phyloP scores from a whole-genome alignment of 352 stramenopile species.

The Pythium aphanidermatum region DNA sequence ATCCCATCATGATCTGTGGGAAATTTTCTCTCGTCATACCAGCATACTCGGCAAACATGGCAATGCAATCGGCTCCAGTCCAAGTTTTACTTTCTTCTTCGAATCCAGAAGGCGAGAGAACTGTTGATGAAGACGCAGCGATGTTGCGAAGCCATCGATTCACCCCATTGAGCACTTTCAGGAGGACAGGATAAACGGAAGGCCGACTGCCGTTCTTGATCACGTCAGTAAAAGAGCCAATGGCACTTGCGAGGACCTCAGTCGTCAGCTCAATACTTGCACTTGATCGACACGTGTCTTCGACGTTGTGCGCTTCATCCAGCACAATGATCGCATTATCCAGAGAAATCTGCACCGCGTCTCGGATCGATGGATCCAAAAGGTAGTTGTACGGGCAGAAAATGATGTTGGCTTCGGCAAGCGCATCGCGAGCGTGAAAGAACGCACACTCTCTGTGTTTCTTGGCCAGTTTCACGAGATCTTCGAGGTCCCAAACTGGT shows the following conservation, averaged over 20 bases:
- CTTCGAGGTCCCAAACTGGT: slow-evolving; percentile 82
- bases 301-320: slow-evolving; percentile 85
- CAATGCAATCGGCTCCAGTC: slow-evolving; percentile 49
- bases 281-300: slow-evolving; percentile 77
- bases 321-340: slow-evolving; percentile 76
- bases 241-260: slow-evolving; percentile 38
- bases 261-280: slow-evolving; percentile 70
- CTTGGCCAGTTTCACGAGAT: slow-evolving; percentile 65
- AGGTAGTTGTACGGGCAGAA: slow-evolving; percentile 90
- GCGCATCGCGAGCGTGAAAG: slow-evolving; percentile 47
- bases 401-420: slow-evolving; percentile 65
- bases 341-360: slow-evolving; percentile 59
- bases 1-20: slow-evolving; percentile 27
- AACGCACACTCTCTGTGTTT: slow-evolving; percentile 77
- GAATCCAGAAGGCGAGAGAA: slow-evolving; percentile 51
- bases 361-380: slow-evolving; percentile 68
- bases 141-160: slow-evolving; percentile 53
- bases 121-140: slow-evolving; percentile 28
- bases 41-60: slow-evolving; percentile 66
- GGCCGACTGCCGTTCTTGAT: slow-evolving; percentile 60
- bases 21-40: slow-evolving; percentile 46
- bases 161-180: slow-evolving; percentile 65
- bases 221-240: slow-evolving; percentile 52
- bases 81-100: slow-evolving; percentile 74
- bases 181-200: slow-evolving; percentile 28